phyloP scores from a whole-genome alignment of 129 eudicot species.

The Logfia minima region DNA sequence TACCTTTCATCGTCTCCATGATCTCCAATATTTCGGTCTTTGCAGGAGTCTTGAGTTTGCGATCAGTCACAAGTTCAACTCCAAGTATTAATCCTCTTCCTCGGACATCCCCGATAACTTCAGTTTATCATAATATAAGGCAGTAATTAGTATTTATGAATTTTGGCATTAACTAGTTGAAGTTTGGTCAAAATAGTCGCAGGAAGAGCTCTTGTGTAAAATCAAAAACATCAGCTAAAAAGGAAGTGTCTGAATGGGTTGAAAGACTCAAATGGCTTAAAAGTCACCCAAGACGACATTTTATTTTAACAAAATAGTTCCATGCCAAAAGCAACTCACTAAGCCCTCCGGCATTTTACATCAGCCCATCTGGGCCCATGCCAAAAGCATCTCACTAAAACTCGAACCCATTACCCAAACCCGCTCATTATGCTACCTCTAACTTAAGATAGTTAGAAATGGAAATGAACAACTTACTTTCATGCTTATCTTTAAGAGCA shows the following conservation, averaged over 20 bases:
- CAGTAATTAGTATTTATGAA: background rate
- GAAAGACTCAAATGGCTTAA: too few species aligned
- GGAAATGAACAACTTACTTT: constrained; percentile 35
- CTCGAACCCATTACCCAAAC: background rate
- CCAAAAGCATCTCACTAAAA: background rate
- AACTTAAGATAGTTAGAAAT: background rate
- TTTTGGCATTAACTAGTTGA: too few species aligned
- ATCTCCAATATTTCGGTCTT: constrained; percentile 52
- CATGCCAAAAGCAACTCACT: background rate
- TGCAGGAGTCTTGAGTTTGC: constrained; percentile 63
- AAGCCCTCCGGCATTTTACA: too few species aligned
- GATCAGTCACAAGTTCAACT: constrained; percentile 64
- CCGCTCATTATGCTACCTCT: background rate
- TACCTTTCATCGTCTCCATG: constrained; percentile 73
- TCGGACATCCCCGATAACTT: constrained; percentile 72
- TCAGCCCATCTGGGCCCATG: background rate
- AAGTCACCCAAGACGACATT: too few species aligned
- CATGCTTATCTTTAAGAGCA: constrained; percentile 56
- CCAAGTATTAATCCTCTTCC: constrained; percentile 69
- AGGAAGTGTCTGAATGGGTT: too few species aligned
- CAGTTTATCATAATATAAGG: background rate
- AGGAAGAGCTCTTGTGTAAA: too few species aligned
- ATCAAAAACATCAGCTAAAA: too few species aligned
- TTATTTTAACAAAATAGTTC: background rate
- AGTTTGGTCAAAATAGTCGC: too few species aligned